Percentiles rank a stretch among this genome's conserved stretches.
phyloP scores from a whole-genome alignment of 768 basidiomycete genomes.

The Calocybe gangraenosa region DNA sequence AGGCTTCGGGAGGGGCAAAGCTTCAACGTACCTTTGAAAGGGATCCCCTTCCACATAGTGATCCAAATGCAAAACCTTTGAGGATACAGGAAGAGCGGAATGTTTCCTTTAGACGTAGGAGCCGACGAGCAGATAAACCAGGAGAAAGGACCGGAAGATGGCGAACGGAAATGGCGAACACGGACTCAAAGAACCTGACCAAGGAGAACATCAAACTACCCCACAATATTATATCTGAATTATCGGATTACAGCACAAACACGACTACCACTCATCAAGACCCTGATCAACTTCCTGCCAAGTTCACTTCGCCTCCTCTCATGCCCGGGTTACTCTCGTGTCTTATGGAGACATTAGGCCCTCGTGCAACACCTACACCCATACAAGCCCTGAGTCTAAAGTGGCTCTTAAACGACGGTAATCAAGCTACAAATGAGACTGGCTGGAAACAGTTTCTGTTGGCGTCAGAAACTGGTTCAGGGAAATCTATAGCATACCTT shows the following conservation, averaged over 20 bases:
- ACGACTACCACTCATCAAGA: conserved; percentile 2
- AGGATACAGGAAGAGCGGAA: neutral
- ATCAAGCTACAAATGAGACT: conserved; percentile 15
- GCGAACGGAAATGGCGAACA: neutral
- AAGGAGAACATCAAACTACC: no score
- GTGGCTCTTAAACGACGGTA: conserved; percentile 43
- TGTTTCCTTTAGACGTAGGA: conserved; percentile 8
- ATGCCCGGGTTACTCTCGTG: conserved; percentile 59
- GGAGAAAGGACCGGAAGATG: neutral
- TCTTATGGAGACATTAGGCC: conserved; percentile 55
- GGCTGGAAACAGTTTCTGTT: conserved; percentile 56
- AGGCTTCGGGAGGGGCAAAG: neutral
- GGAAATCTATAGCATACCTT: conserved; percentile 89
- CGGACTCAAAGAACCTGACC: no score
- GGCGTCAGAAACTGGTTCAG: conserved; percentile 88
- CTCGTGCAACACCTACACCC: conserved; percentile 56
- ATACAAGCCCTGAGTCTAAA: conserved; percentile 77
- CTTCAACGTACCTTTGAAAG: conserved; percentile 9
- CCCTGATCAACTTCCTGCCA: conserved; percentile 24
- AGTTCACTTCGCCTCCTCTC: conserved; percentile 68
- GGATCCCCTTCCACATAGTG: conserved; percentile 14
- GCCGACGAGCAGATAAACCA: conserved; percentile 6
- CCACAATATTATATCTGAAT: conserved; percentile 7
- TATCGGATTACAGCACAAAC: conserved; percentile 1
- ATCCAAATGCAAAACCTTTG: neutral